Evolutionary conservation across 164 flowering plant species (phyloP), one percentile per base, ranked within the genome.

Genomic region (Nymphaea thermarum): DNA sequence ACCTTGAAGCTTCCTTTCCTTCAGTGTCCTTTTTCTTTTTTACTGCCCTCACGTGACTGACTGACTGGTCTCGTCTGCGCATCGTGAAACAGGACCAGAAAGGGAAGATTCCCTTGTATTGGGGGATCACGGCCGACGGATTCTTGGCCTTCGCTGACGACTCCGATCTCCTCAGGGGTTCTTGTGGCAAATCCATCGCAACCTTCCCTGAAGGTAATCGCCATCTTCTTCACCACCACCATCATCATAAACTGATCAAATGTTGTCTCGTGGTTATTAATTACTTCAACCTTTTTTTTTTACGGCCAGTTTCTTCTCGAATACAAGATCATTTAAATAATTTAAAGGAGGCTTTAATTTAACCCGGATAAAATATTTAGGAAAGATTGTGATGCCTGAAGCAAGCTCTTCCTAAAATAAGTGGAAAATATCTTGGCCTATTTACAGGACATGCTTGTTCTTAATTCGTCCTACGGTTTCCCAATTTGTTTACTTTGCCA

Each of bases 71-170:
- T 12, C 18, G n/a, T 17, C 41, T 12, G 14, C 57, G 57, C 57
- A 15, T 14, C 43, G 61, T 5, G 25, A 7, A 55, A 51, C 72
- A 75, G 78, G 78, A 75, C 55, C 72, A 75, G 59, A 12, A 18
- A n/a, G 77, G 71, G 59, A 80, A 91, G 88, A 82, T 87, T 65
- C 82, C 78, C 0, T 78, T 91, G 2, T 85, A 62, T 68, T 91
- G 96, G 97, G 97, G 97, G 3, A 73, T 89, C 70, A 86, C 89
- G 17, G 86, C 82, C 3, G 93, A 89, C 78, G 97, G 92, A 3
- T 91, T 80, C 44, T 81, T 83, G 61, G 89, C 88, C 43, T 77
- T 91, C 25, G 85, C 87, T 4, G 90, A 91, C 62, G 63, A 82
- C 61, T 66, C 82, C 70, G 81, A 75, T 45, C 76, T 84, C 62